Percentiles rank a stretch among this genome's conserved stretches.
phyloP scores from a whole-genome alignment of 1,139 yeast genomes.

The Geotrichum australiense region DNA sequence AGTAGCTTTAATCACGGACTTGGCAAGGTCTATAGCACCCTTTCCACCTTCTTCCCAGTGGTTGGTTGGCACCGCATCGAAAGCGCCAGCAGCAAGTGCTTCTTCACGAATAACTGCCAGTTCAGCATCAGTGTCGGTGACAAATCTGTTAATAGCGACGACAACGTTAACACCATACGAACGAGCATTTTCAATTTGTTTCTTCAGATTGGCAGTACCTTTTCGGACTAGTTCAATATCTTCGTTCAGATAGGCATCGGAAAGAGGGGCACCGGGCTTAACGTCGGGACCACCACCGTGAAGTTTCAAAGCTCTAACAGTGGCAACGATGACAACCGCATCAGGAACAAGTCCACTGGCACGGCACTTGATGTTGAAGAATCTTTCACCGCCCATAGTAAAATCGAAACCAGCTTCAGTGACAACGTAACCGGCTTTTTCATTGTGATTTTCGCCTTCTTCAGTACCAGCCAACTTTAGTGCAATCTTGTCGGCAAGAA shows the following conservation, averaged over 20 bases:
- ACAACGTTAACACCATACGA: constrained; percentile 88
- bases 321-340: constrained; percentile 90
- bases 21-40: constrained; percentile 85
- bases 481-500: constrained; percentile 91
- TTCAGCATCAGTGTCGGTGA: constrained; percentile 77
- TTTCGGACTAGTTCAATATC: constrained; percentile 72
- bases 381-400: constrained; percentile 99
- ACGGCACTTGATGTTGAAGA: constrained; percentile 93
- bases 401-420: constrained; percentile 99
- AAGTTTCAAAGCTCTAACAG: constrained; percentile 92
- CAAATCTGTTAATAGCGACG: constrained; percentile 91
- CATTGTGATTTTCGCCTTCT: constrained; percentile 45
- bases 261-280: constrained; percentile 88
- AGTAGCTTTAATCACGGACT: constrained; percentile 69
- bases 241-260: constrained; percentile 77
- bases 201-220: constrained; percentile 86
- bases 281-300: constrained; percentile 99
- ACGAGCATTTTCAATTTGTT: constrained; percentile 85
- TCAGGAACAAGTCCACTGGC: constrained; percentile 87
- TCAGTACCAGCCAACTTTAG: constrained; percentile 81
- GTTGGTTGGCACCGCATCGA: constrained; percentile 86
- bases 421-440: constrained; percentile 81
- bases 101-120: constrained; percentile 77
- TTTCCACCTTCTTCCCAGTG: constrained; percentile 98
- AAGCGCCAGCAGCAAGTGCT: constrained; percentile 86